A percentile compares a stretch with the other conserved stretches of the same genome.
phyloP scores from a whole-genome alignment of 1,139 yeast species.

The Ogataea hybrid region DNA sequence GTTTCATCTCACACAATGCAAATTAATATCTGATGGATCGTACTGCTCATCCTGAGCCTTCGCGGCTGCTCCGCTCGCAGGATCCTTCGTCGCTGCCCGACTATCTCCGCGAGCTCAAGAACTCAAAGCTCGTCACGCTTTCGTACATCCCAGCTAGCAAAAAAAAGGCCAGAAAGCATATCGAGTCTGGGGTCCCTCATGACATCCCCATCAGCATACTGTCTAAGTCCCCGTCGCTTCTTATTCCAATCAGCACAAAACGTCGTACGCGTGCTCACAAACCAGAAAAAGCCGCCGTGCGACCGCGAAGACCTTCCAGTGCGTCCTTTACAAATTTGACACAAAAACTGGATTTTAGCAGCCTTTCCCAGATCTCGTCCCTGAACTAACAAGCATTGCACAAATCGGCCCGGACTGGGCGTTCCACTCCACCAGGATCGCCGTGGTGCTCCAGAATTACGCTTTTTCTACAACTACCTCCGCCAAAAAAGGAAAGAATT shows the following conservation, averaged over 20 bases:
- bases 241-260: conserved; percentile 12
- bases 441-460: conserved; percentile 18
- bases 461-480: conserved; percentile 17
- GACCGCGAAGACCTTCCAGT: neutral
- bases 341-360: conserved; percentile 1
- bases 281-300: conserved; percentile 3
- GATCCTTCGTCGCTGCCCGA: conserved; percentile 20
- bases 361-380: conserved; percentile 6
- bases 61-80: conserved; percentile 21
- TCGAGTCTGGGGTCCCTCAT: conserved; percentile 1
- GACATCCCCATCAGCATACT: conserved; percentile 10
- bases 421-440: conserved; percentile 13
- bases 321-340: neutral
- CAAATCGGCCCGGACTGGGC: conserved; percentile 14
- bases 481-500: conserved; percentile 15
- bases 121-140: conserved; percentile 22
- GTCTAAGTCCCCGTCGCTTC: conserved; percentile 11
- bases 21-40: neutral
- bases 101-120: conserved; percentile 19
- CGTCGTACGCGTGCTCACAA: conserved; percentile 5
- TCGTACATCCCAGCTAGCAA: conserved; percentile 20
- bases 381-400: conserved; percentile 3
- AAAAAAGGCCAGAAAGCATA: neutral
- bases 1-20: neutral
- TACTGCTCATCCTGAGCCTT: conserved; percentile 3